phyloP scores from a whole-genome alignment of 352 stramenopile genomes.

The Globisporangium nodosum region DNA sequence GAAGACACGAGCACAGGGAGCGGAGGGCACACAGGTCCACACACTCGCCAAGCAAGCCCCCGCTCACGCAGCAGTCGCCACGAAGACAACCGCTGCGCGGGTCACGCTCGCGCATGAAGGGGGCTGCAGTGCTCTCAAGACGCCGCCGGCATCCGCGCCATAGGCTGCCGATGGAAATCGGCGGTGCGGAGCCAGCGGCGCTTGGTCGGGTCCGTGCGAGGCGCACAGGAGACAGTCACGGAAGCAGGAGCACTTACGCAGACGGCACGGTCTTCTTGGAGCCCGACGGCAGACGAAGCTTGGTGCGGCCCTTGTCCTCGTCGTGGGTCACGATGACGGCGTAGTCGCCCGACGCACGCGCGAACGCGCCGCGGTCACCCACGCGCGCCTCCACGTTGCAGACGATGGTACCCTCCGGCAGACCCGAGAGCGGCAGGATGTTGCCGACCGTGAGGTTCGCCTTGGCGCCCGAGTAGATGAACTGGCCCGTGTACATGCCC shows the following conservation, averaged over 20 bases:
- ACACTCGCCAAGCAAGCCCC: constrained; percentile 4
- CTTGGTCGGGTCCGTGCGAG: constrained; percentile 9
- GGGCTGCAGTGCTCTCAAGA: constrained; percentile 15
- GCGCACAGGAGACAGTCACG: not conserved
- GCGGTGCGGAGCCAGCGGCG: not conserved
- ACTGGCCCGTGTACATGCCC: constrained; percentile 98
- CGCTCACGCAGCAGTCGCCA: constrained; percentile 1
- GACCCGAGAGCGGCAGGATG: constrained; percentile 91
- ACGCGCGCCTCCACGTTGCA: constrained; percentile 97
- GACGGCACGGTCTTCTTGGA: constrained; percentile 96
- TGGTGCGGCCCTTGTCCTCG: constrained; percentile 97
- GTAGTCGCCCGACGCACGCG: constrained; percentile 96
- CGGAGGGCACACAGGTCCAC: not conserved
- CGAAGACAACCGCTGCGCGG: constrained; percentile 5
- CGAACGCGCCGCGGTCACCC: constrained; percentile 96
- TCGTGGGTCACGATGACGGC: constrained; percentile 98
- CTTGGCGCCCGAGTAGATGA: constrained; percentile 98
- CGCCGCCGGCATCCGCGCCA: not conserved
- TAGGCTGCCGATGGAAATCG: not conserved
- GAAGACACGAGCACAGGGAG: constrained; percentile 24
- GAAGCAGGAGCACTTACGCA: constrained; percentile 68
- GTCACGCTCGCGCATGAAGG: not conserved
- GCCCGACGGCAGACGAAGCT: constrained; percentile 93
- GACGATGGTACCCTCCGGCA: constrained; percentile 98
- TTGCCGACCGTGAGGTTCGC: constrained; percentile 95